Evolutionary conservation across 1,139 yeast species (phyloP), one percentile per base, ranked within the genome.

Genomic region (Pneumocystis canis): DNA sequence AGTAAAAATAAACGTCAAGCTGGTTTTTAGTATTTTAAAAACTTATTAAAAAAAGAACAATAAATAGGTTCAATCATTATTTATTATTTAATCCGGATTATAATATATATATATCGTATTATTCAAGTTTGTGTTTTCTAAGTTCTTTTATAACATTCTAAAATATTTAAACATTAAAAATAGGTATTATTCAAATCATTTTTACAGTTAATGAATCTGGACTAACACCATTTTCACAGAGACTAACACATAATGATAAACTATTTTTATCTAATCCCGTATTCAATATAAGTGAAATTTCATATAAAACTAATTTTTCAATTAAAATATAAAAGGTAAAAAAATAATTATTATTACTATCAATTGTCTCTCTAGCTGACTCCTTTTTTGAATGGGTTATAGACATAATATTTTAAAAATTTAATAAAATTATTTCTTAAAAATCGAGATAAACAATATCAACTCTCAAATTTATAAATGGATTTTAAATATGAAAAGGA

Each of bases 141-240:
- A 39, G 62, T 5, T 20, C 47, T n/a, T 57, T 6, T 31, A 61
- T 47, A 20, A 18, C 47, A n/a, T 28, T 39, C 41, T 35, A 56
- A 56, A 57, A 60, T 18, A 11, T 33, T 16, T 37, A 30, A 31
- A 25, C 32, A 59, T 6, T n/a, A n/a, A n/a, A 28, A 59, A 25
- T 11, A 20, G 5, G 1, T 37, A 20, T 25, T 37, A 37, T 11
- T 40, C 11, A 4, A 20, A 9, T 1, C 2, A 32, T 41, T 40
- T 65, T n/a, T 62, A 66, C 68, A 53, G 67, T 65, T 18, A 66
- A 30, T 2, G 67, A 63, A 31, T 66, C 66, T 1, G 67, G 66
- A 25, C 61, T 62, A 11, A 65, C 61, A n/a, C 68, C 68, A 58
- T 62, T 61, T 40, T 63, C 65, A 33, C 57, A 59, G 6, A 66